These are phyloP conservation scores for Trichoderma sp. DNA, from an alignment of 2,329 filamentous ascomycete species.

Conservation along the genomic window DNA sequence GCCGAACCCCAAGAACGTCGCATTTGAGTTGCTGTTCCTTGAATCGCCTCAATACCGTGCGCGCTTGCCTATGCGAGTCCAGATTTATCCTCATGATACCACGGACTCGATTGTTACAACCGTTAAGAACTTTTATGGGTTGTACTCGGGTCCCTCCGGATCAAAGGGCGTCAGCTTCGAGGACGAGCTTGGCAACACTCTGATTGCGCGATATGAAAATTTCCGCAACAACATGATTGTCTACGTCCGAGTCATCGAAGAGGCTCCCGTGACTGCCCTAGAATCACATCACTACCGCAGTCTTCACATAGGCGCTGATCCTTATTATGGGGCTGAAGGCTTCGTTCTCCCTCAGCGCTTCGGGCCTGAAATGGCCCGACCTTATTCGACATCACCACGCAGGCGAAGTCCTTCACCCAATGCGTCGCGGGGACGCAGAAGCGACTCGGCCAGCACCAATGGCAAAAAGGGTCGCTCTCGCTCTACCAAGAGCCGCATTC, in stretches of 20 bases:
- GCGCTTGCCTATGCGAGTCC: slow-evolving; percentile 78
- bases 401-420: slow-evolving; percentile 77
- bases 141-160: slow-evolving; percentile 71
- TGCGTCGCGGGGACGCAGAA: slow-evolving; percentile 67
- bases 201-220: slow-evolving; percentile 96
- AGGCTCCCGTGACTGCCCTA: slow-evolving; percentile 47
- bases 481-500: slow-evolving; percentile 62
- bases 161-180: slow-evolving; percentile 91
- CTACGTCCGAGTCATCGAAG: slow-evolving; percentile 80
- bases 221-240: slow-evolving; percentile 89
- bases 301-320: slow-evolving; percentile 48
- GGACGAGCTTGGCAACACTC: slow-evolving; percentile 79
- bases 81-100: slow-evolving; percentile 92
- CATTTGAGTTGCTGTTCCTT: slow-evolving; percentile 71
- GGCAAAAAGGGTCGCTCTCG: slow-evolving; percentile 67
- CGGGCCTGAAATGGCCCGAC: slow-evolving; percentile 61
- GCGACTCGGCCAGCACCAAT: slow-evolving; percentile 63
- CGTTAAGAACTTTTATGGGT: slow-evolving; percentile 97
- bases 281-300: slow-evolving; percentile 53
- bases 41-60: slow-evolving; percentile 66
- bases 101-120: slow-evolving; percentile 98
- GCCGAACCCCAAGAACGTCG: slow-evolving; percentile 65
- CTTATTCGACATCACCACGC: slow-evolving; percentile 66
- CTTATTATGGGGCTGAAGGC: slow-evolving; percentile 52
- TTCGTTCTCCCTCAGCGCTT: slow-evolving; percentile 53